phyloP scores from a whole-genome alignment of 2,329 filamentous ascomycete species.

The Pyrenochaeta sp. region DNA sequence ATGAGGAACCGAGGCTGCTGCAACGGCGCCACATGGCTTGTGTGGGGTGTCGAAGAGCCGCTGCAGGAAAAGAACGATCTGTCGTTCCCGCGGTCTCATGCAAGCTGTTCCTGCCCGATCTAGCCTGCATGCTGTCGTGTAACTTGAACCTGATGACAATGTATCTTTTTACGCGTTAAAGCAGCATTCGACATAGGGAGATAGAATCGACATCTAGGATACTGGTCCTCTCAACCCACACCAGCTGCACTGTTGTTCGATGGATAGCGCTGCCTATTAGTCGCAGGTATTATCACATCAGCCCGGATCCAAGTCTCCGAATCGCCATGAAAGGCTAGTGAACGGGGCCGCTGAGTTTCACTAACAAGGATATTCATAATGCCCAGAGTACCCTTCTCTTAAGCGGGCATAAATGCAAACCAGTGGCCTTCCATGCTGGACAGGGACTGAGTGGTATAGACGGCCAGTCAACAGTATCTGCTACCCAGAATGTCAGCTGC shows the following conservation, averaged over 20 bases:
- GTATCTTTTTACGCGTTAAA: not conserved
- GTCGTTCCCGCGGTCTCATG: conserved; percentile 1
- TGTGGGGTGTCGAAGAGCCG: conserved; percentile 7
- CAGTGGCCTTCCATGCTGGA: not conserved
- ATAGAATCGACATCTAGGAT: not conserved
- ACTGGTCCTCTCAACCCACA: not conserved
- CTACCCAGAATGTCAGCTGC: not conserved
- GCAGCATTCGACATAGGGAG: not conserved
- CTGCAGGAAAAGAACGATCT: not conserved
- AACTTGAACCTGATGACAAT: not conserved
- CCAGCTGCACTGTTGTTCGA: not conserved
- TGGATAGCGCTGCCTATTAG: not conserved
- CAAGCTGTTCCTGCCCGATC: conserved; percentile 7
- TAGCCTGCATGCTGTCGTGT: conserved; percentile 1
- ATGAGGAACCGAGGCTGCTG: conserved; percentile 2
- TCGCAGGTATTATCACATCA: not conserved
- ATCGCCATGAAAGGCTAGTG: not conserved
- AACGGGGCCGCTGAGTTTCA: not conserved
- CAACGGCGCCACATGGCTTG: conserved; percentile 15
- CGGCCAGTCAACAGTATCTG: not conserved
- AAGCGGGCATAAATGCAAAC: not conserved
- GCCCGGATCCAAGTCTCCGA: not conserved
- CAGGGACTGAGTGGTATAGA: not conserved
- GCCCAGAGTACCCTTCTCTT: not conserved
- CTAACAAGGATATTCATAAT: not conserved